A percentile compares a stretch with the other conserved stretches of the same genome.
Conservation (phyloP, 768 basidiomycete genomes). For the Hydnomerulius pinastri region DNA sequence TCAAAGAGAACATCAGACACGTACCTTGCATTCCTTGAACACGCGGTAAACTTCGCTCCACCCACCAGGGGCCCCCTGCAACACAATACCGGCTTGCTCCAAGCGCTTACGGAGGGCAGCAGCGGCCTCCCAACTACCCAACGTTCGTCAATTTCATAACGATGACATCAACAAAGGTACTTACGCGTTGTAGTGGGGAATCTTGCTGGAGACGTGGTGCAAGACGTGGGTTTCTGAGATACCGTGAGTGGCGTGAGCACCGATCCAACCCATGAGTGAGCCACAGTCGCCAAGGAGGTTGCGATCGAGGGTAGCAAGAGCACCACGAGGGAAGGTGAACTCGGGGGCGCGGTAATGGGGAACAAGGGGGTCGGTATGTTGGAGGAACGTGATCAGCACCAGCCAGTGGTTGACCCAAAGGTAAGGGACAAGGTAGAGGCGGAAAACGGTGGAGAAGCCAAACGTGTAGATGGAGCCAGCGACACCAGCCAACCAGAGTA, state of each 20-base stretch:
- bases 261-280: slow-evolving; percentile 80
- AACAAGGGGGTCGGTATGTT: slow-evolving; percentile 94
- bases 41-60: slow-evolving; percentile 83
- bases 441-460: slow-evolving; percentile 73
- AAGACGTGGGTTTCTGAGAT: slow-evolving; percentile 93
- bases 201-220: slow-evolving; percentile 93
- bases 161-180: slow-evolving; percentile 19
- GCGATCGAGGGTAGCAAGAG: slow-evolving; percentile 89
- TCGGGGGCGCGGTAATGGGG: slow-evolving; percentile 90
- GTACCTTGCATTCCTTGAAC: slow-evolving; percentile 74
- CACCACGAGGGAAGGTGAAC: slow-evolving; percentile 94
- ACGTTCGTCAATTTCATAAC: neutral
- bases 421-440: slow-evolving; percentile 86
- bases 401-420: slow-evolving; percentile 96
- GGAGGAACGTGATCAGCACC: slow-evolving; percentile 94
- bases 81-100: slow-evolving; percentile 55
- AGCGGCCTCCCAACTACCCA: slow-evolving; percentile 82
- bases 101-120: slow-evolving; percentile 79
- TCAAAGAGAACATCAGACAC: neutral
- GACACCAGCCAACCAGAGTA: slow-evolving; percentile 68
- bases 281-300: slow-evolving; percentile 79
- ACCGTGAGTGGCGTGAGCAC: slow-evolving; percentile 82
- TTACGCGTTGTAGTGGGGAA: slow-evolving; percentile 90
- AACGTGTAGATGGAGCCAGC: slow-evolving; percentile 54
- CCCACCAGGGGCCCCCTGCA: slow-evolving; percentile 74